A percentile compares a stretch with the other conserved stretches of the same genome.
phyloP scores from a whole-genome alignment of 768 basidiomycete genomes.

The Trametes punicea region DNA sequence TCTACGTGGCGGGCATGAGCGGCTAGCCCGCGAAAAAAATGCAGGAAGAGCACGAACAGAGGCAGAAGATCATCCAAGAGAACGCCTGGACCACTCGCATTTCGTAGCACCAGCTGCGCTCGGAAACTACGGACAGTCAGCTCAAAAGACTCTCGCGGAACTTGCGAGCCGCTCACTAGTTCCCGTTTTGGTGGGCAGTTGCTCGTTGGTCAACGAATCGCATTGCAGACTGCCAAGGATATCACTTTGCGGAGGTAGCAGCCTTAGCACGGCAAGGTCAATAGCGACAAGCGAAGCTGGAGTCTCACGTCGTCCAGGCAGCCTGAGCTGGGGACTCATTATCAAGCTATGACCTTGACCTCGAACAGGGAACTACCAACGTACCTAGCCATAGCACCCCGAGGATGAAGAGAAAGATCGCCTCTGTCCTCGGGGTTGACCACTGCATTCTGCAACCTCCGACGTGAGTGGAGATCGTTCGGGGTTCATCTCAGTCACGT shows the following conservation, averaged over 20 bases:
- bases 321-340: constrained; percentile 51
- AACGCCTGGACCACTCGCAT: constrained; percentile 79
- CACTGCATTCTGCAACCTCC: constrained; percentile 52
- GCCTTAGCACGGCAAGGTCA: background rate
- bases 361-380: constrained; percentile 23
- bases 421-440: constrained; percentile 66
- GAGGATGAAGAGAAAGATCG: constrained; percentile 48
- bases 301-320: constrained; percentile 66
- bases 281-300: background rate
- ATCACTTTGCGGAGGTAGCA: constrained; percentile 43
- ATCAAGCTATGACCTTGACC: background rate
- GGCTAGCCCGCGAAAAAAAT: background rate
- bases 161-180: constrained; percentile 39
- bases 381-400: constrained; percentile 68
- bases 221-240: constrained; percentile 49
- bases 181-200: constrained; percentile 48
- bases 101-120: constrained; percentile 63
- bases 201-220: constrained; percentile 34
- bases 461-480: background rate
- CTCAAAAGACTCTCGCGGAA: background rate
- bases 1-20: constrained; percentile 29
- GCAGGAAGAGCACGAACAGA: constrained; percentile 35
- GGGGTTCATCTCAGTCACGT: constrained; percentile 38
- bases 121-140: constrained; percentile 43
- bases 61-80: constrained; percentile 69